phyloP scores from a whole-genome alignment of 495 filamentous ascomycete genomes.

The Aspergillus affinis region DNA sequence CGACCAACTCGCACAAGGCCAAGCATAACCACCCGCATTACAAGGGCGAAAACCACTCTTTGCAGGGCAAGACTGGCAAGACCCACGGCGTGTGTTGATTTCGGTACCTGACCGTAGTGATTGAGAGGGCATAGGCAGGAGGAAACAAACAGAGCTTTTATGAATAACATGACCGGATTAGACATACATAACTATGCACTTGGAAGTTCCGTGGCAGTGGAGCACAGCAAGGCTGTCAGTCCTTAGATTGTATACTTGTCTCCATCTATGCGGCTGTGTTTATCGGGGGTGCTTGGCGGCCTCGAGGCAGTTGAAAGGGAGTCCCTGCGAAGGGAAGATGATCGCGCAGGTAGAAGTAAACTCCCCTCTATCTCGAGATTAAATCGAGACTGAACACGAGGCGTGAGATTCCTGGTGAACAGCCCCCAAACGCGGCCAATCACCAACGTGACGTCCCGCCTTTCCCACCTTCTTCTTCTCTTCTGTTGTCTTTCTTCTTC shows the following conservation, averaged over 20 bases:
- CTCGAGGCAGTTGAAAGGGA: too few species aligned
- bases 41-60: conserved; percentile 72
- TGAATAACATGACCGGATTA: not conserved
- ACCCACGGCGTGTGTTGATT: conserved; percentile 70
- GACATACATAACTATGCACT: too few species aligned
- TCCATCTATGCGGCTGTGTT: too few species aligned
- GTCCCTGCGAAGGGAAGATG: too few species aligned
- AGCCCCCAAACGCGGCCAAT: not conserved
- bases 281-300: too few species aligned
- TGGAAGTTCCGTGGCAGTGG: too few species aligned
- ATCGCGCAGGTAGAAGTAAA: too few species aligned
- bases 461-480: not conserved
- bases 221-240: too few species aligned
- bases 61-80: conserved; percentile 88
- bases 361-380: too few species aligned
- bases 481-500: not conserved
- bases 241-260: too few species aligned
- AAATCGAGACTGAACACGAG: too few species aligned
- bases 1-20: conserved; percentile 53
- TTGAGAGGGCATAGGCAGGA: not conserved
- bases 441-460: not conserved
- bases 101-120: too few species aligned
- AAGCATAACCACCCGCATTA: conserved; percentile 65
- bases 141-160: not conserved
- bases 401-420: not conserved